Percentiles rank a stretch among this genome's conserved stretches.
These are phyloP conservation scores for Tetramitus jugosus DNA, from an alignment of 208 protist species.

Conservation along the genomic window DNA sequence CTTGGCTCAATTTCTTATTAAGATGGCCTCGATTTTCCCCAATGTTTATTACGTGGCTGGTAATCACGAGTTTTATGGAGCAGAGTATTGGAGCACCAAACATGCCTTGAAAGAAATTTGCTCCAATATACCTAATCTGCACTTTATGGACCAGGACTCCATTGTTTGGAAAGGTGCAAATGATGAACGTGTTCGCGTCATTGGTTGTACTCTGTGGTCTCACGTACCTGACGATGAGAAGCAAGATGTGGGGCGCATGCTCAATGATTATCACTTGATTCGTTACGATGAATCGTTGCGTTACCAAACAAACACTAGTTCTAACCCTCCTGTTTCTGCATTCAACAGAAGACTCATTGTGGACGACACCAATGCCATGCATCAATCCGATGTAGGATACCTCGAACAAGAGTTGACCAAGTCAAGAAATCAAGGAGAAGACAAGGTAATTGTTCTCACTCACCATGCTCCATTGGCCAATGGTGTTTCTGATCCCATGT, in stretches of 20 bases:
- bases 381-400: background rate
- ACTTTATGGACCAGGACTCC: background rate
- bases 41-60: background rate
- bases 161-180: background rate
- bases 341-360: background rate
- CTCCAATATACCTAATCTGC: background rate
- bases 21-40: background rate
- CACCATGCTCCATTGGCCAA: background rate
- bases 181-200: background rate
- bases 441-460: background rate
- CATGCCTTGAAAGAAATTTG: background rate
- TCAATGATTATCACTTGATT: background rate
- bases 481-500: background rate
- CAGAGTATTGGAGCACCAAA: background rate
- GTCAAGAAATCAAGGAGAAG: background rate
- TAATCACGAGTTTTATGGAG: slow-evolving; percentile 3
- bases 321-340: background rate
- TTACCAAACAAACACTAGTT: too few relatives aligned
- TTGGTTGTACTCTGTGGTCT: background rate
- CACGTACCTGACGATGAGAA: background rate
- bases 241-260: background rate
- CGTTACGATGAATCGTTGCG: too few relatives aligned
- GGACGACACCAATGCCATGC: background rate
- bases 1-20: background rate
- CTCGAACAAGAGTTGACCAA: background rate